phyloP scores from a whole-genome alignment of 805 yeast genomes.

The Lachancea dasiensis region DNA sequence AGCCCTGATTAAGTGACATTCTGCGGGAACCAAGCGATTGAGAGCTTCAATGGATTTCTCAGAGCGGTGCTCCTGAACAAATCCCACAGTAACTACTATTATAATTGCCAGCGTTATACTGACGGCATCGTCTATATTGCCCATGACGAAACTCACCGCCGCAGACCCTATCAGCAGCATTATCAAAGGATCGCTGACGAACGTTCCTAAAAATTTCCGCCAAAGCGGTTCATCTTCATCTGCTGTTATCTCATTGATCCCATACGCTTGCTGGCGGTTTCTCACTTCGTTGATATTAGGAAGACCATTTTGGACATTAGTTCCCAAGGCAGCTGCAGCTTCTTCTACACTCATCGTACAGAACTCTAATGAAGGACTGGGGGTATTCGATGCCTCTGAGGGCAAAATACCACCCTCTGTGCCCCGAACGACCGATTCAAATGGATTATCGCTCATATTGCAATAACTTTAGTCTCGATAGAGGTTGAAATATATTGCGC shows the following conservation, averaged over 20 bases:
- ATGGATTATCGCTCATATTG: slow-evolving; percentile 29
- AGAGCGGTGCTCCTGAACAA: slow-evolving; percentile 93
- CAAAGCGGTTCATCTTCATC: slow-evolving; percentile 72
- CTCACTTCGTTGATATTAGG: slow-evolving; percentile 62
- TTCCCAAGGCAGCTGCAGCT: slow-evolving; percentile 52
- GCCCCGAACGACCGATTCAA: slow-evolving; percentile 18
- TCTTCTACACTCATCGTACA: slow-evolving; percentile 61
- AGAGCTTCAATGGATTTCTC: slow-evolving; percentile 93
- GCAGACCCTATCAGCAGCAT: slow-evolving; percentile 88
- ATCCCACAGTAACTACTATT: slow-evolving; percentile 94
- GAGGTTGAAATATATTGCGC: no score
- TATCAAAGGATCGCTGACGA: slow-evolving; percentile 88
- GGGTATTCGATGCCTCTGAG: slow-evolving; percentile 29
- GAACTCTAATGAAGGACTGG: slow-evolving; percentile 56
- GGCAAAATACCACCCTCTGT: slow-evolving; percentile 12
- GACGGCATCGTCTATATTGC: slow-evolving; percentile 95
- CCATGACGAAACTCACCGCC: slow-evolving; percentile 78
- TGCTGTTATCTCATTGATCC: slow-evolving; percentile 67
- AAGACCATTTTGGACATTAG: slow-evolving; percentile 59
- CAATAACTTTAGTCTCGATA: background rate
- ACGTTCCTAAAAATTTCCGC: slow-evolving; percentile 70
- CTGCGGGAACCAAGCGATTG: slow-evolving; percentile 92
- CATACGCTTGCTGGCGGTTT: slow-evolving; percentile 67
- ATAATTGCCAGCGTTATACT: slow-evolving; percentile 86
- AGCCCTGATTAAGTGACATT: slow-evolving; percentile 82